A percentile compares a stretch with the other conserved stretches of the same genome.
These are phyloP conservation scores for Hypomontagnella submonticulosa DNA, from an alignment of 495 filamentous ascomycete species.

Conservation along the genomic window DNA sequence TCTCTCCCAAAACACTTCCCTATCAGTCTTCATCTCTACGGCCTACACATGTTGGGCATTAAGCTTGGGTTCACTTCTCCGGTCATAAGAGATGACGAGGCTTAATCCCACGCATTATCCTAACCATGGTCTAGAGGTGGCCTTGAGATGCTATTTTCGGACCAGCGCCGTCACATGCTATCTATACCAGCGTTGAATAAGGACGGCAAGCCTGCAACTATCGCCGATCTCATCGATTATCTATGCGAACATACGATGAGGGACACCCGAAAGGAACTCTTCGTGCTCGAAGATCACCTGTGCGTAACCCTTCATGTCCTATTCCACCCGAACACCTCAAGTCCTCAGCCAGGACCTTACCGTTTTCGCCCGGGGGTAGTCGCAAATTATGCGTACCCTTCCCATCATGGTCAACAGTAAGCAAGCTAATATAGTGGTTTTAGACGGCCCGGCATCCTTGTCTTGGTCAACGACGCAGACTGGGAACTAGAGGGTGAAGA, in stretches of 20 bases:
- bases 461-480: constrained; percentile 96
- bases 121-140: constrained; percentile 72
- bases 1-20: neutral
- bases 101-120: constrained; percentile 6
- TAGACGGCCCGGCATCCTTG: constrained; percentile 95
- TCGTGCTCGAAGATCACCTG: constrained; percentile 89
- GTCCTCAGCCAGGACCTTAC: neutral
- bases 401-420: constrained; percentile 29
- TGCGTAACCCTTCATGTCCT: constrained; percentile 60
- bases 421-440: constrained; percentile 39
- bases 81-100: neutral
- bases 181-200: constrained; percentile 71
- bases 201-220: constrained; percentile 68
- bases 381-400: constrained; percentile 24
- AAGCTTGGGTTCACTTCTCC: constrained; percentile 1
- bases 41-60: constrained; percentile 1
- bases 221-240: constrained; percentile 80
- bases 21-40: neutral
- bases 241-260: constrained; percentile 88
- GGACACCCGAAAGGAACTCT: constrained; percentile 86
- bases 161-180: constrained; percentile 76
- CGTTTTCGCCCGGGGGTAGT: constrained; percentile 28
- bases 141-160: constrained; percentile 93
- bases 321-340: constrained; percentile 34
- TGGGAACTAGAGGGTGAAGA: constrained; percentile 99